Conservation (phyloP, 2,329 filamentous ascomycete genomes). For the Hypoxylon rubiginosum region DNA sequence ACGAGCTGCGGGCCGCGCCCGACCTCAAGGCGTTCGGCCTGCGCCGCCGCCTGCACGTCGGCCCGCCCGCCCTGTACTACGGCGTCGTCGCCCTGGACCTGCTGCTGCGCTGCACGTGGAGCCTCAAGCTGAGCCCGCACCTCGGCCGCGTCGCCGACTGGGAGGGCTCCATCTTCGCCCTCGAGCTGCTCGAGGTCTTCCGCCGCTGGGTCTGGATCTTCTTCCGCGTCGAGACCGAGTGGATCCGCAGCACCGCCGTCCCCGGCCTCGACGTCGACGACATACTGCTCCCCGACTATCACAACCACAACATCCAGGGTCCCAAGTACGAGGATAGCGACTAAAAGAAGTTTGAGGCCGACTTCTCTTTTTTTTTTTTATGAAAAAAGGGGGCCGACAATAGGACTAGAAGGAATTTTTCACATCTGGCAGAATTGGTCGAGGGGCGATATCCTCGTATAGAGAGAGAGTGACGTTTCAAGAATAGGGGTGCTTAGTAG, state of each 20-base stretch:
- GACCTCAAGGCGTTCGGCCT: constrained; percentile 80
- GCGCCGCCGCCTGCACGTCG: constrained; percentile 79
- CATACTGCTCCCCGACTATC: constrained; percentile 78
- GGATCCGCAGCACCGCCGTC: constrained; percentile 70
- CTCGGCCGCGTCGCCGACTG: constrained; percentile 87
- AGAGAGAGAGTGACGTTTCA: constrained; percentile 2
- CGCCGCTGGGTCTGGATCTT: constrained; percentile 98
- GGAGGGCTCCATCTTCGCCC: constrained; percentile 88
- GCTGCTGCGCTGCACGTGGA: constrained; percentile 89
- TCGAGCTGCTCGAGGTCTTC: constrained; percentile 88
- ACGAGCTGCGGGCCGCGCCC: constrained; percentile 68
- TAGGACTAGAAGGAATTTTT: neutral
- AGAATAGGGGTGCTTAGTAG: constrained; percentile 4
- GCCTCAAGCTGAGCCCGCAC: constrained; percentile 85
- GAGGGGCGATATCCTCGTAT: neutral
- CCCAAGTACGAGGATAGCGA: constrained; percentile 69
- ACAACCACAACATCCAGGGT: constrained; percentile 54
- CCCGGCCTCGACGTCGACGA: constrained; percentile 75
- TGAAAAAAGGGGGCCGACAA: constrained; percentile 14
- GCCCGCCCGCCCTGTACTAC: constrained; percentile 83
- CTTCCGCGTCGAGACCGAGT: constrained; percentile 94
- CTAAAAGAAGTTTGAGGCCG: constrained; percentile 46
- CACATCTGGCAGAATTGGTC: neutral
- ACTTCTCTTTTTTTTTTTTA: too few species aligned
- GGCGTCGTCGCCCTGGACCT: constrained; percentile 82